Evolutionary conservation across 2,329 filamentous ascomycete species (phyloP), one percentile per base, ranked within the genome.

Genomic region (Pseudogymnoascus sp.): DNA sequence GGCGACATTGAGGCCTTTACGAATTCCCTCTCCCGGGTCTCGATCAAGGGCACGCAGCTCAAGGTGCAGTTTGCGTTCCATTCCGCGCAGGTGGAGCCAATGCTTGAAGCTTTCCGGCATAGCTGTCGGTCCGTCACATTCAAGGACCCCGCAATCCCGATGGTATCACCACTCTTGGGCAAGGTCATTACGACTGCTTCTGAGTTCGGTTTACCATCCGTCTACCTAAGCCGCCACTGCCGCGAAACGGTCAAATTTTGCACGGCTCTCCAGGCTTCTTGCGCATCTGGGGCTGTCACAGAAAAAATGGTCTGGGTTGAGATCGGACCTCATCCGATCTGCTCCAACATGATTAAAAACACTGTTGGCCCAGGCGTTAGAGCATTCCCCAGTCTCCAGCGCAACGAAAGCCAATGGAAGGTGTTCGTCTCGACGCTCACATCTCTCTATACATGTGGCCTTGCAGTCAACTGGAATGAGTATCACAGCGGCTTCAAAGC

Each of bases 281-380:
- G 33, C 33, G 9, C 33, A 35, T 35, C 33, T 35, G 33, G 33
- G 33, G 33, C 33, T 35, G 33, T 35, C 7, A 35, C 33, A 35
- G 33, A 35, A 35, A 84, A 86, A 73, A 88, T 86, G 2, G 79
- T 84, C 33, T 89, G 83, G 82, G 76, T 91, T 60, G 88, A 91
- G 71, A 76, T 90, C 64, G 88, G 88, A 13, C 86, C 87, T 33
- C 85, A 89, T 68, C 86, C 87, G 0, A 81, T 90, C 15, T 87
- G 83, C 72, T 80, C 81, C 48, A 81, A 80, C 63, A 85, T 90
- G 79, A 80, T 89, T 67, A 87, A 86, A 75, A 80, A 82, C 8
- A 83, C 81, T 8, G 79, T 88, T 60, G 81, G 81, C 18, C 72
- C 75, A 7, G 67, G 63, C 64, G 66, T 58, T 55, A 64, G 31